Percentiles rank a stretch among this genome's conserved stretches.
Evolutionary conservation across 140 eudicot species (phyloP).

Genomic region (Ambrosia hybrid): DNA sequence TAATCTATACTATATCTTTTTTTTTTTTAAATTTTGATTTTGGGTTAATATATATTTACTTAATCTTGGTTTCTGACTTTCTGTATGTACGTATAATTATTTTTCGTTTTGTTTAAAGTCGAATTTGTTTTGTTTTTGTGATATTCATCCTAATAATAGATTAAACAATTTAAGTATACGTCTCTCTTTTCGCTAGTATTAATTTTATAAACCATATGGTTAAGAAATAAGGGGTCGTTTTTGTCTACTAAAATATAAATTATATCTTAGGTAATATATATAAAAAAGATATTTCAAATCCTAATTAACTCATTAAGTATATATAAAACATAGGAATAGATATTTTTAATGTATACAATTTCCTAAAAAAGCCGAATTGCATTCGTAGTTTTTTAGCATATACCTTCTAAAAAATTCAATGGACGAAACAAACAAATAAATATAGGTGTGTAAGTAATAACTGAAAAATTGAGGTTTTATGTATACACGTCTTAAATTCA

Average conservation of each 20-base stretch:
- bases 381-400: background rate
- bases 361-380: background rate
- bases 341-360: background rate
- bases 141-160: background rate
- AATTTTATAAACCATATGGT: background rate
- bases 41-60: background rate
- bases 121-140: background rate
- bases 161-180: background rate
- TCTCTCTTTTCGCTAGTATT: background rate
- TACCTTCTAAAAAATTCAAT: background rate
- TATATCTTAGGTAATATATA: background rate
- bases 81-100: background rate
- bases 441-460: background rate
- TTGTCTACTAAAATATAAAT: background rate
- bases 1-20: background rate
- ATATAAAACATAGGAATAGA: background rate
- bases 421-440: background rate
- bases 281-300: background rate
- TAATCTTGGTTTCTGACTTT: background rate
- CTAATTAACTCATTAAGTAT: background rate
- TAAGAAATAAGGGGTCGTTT: background rate
- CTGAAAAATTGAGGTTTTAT: background rate
- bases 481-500: too few species aligned
- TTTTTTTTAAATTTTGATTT: background rate
- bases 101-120: background rate